Base-by-base conservation (phyloP, 176 grass and related monocot species). In the Musa itinerans region DNA sequence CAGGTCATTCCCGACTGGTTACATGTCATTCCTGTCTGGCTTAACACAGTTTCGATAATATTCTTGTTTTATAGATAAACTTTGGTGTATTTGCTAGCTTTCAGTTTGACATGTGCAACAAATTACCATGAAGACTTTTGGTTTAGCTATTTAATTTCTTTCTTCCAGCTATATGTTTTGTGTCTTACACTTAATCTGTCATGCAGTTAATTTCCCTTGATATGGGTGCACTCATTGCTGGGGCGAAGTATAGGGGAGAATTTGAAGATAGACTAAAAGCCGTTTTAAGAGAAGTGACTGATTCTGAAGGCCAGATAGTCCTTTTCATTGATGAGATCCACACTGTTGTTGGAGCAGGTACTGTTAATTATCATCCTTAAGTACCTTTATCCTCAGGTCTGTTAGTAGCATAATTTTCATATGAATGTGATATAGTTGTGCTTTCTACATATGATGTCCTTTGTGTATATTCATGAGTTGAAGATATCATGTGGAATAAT, bases 181-280 rank as follows among this genome's bases (percentile, higher is more conserved):
- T 53, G 17, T 53, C 11, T 27, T 15, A 53, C 11, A 17, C 19
- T 53, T 11, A 54, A 17, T 10, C 25, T 9, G 2, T 49, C 1
- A 26, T 74, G 70, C 80, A 98, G 90, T 86, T 98, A 52, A 98
- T 98, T 86, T 76, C 95, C 76, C 84, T 98, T 77, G 95, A 98
- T 79, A 98, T 98, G 95, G 90, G 95, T 71, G 84, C 95, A 61
- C 79, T 98, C 61, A 94, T 98, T 84, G 95, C 95, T 61, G 95
- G 95, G 17, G 95, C 95, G 10, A 98, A 98, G 78, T 98, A 86
- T 80, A 68, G 95, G 49, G 95, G 95, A 69, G 95, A 98, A 84
- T 98, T 98, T 72, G 95, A 98, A 83, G 95, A 98, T 87, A 98
- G 90, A 66, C 84, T 98, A 70, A 98, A 98, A 83, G 95, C 95